These are phyloP conservation scores for Megacollybia marginata DNA, from an alignment of 768 basidiomycete genomes.

Conservation along the genomic window DNA sequence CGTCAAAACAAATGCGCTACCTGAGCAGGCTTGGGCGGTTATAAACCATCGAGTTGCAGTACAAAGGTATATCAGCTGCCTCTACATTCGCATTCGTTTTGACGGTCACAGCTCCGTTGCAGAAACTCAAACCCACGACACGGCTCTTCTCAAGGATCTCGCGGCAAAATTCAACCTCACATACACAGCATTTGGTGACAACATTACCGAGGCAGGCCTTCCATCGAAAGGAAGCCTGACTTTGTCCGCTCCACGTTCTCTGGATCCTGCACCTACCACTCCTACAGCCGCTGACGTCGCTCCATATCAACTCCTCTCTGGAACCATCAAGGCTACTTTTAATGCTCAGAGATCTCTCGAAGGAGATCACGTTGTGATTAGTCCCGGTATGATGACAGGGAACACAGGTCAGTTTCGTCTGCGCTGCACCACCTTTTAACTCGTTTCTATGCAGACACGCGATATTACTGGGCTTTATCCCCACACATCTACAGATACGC, in stretches of 20 bases:
- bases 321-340: slow-evolving; percentile 34
- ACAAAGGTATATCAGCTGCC: slow-evolving; percentile 21
- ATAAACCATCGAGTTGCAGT: slow-evolving; percentile 45
- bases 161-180: slow-evolving; percentile 33
- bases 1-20: slow-evolving; percentile 51
- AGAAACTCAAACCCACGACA: slow-evolving; percentile 20
- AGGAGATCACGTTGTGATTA: slow-evolving; percentile 12
- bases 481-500: slow-evolving; percentile 44
- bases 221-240: slow-evolving; percentile 22
- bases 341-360: slow-evolving; percentile 19
- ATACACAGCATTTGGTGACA: slow-evolving; percentile 29
- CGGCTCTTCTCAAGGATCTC: slow-evolving; percentile 22
- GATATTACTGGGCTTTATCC: slow-evolving; percentile 23
- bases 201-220: slow-evolving; percentile 10
- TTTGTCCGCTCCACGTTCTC: slow-evolving; percentile 28
- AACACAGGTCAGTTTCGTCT: slow-evolving; percentile 24
- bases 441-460: slow-evolving; percentile 21
- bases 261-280: slow-evolving; percentile 45
- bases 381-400: slow-evolving; percentile 26
- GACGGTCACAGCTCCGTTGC: slow-evolving; percentile 23
- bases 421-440: neutral
- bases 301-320: slow-evolving; percentile 31
- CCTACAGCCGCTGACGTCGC: slow-evolving; percentile 13
- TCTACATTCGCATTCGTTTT: neutral
- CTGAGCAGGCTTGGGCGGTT: slow-evolving; percentile 41